Conservation (phyloP, 2,329 filamentous ascomycete species). For the Trichoderma lentiforme region DNA sequence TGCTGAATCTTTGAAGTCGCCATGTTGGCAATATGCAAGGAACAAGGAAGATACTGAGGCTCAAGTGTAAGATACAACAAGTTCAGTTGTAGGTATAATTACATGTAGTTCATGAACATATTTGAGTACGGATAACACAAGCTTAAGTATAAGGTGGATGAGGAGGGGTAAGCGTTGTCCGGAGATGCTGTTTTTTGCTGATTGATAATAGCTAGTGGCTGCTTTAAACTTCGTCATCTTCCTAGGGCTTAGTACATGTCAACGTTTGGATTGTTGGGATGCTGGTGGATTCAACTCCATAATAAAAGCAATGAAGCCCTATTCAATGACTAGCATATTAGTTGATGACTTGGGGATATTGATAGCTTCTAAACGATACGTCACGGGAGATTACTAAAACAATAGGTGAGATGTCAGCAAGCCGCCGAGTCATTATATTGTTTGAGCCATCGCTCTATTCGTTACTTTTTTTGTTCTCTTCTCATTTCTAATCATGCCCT, state of each 20-base stretch:
- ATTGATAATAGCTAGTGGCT: background rate
- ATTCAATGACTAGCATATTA: background rate
- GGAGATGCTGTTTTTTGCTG: constrained; percentile 5
- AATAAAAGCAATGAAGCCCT: background rate
- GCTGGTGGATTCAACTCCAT: background rate
- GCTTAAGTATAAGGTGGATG: background rate
- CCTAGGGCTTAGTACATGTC: constrained; percentile 5
- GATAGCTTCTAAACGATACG: background rate
- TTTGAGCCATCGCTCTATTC: background rate
- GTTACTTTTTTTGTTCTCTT: background rate
- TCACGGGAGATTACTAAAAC: background rate
- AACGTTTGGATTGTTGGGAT: background rate
- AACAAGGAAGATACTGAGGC: background rate
- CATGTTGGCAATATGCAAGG: constrained; percentile 22
- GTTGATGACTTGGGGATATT: background rate
- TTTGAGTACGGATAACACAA: background rate
- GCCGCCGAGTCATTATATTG: background rate
- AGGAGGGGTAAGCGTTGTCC: background rate
- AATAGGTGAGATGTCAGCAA: background rate
- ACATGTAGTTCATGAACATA: background rate
- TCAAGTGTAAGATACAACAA: background rate
- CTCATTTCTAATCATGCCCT: background rate
- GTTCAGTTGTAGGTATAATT: background rate
- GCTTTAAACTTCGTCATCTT: background rate
- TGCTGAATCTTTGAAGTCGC: constrained; percentile 25